Evolutionary conservation across 768 basidiomycete genomes (phyloP), one percentile per base, ranked within the genome.

Genomic region (Auricularia heimuer): DNA sequence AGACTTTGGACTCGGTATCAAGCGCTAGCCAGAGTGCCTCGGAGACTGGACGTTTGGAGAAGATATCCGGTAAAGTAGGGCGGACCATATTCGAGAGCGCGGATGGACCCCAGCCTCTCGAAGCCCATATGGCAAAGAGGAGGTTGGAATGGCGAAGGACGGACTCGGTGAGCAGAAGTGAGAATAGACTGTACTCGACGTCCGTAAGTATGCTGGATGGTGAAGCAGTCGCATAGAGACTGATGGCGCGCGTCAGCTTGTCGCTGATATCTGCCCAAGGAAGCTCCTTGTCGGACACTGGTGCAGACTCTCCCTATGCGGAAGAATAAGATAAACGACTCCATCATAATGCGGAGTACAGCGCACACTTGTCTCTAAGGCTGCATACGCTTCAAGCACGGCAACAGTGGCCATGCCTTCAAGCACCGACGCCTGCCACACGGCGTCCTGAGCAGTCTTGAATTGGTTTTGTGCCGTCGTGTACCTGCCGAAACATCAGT

Each of bases 361-460:
- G 83, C 88, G 67, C 67, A 92, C 90, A 69, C 86, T 71, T 67
- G 87, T 88, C 69, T 88, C 82, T n/a, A 83, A 85, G 54, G 81
- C 79, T 33, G 87, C 81, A 93, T 94, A 98, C 7, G 89, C 87
- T 65, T 96, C 93, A 21, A 97, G 79, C 11, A 96, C 79, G 8
- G 85, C 80, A 35, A 89, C 79, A 2, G 89, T 90, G 1, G 89
- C 90, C 69, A 94, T 74, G 3, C 93, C 92, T 77, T 99, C 97
- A 56, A 92, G 77, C 0, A 88, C 86, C 12, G 89, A 86, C 0
- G 92, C 96, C 73, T 94, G 89, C 96, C 96, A 99, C 34, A 90
- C 79, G 29, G 83, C 75, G 74, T 98, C 96, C 64, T 85, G 84
- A 7, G 85, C 81, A 1, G 79, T 79, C 74, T 88, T 90, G 69